Percentiles rank a stretch among this genome's conserved stretches.
Conservation (phyloP, 164 flowering plant genomes). For the Litsea cubeba region DNA sequence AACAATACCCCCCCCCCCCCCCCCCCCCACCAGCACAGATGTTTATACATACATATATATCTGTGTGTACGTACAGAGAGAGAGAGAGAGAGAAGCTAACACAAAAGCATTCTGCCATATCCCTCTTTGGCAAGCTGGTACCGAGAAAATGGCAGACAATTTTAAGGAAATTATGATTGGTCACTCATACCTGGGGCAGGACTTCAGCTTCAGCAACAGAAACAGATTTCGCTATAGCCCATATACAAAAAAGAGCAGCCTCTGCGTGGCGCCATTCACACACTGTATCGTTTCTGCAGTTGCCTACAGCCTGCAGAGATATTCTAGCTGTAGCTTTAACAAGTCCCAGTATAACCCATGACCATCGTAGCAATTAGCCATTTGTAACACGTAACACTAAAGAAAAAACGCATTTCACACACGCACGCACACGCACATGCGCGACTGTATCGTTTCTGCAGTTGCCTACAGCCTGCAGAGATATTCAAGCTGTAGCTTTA, state of each 20-base stretch:
- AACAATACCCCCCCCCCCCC: background rate
- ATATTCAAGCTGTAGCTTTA: no score
- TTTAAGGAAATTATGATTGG: background rate
- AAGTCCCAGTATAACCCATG: no score
- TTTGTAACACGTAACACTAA: no score
- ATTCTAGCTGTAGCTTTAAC: no score
- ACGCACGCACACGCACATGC: no score
- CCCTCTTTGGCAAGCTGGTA: background rate
- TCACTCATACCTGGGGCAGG: constrained; percentile 76
- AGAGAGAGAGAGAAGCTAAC: background rate
- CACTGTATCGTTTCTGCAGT: constrained; percentile 40
- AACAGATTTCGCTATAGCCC: constrained; percentile 80
- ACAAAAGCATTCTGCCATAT: background rate
- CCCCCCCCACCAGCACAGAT: no score
- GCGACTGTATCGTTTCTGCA: constrained; percentile 43
- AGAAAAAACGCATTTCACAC: no score
- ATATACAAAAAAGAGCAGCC: constrained; percentile 88
- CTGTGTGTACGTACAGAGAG: no score
- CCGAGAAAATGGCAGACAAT: background rate
- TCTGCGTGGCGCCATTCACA: constrained; percentile 88
- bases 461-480: constrained; percentile 48
- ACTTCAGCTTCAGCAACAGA: constrained; percentile 70
- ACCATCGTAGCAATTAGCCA: no score
- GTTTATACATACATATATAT: no score
- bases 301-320: constrained; percentile 46